These are phyloP conservation scores for Penicillium freii DNA, from an alignment of 2,329 filamentous ascomycete species.

Conservation along the genomic window DNA sequence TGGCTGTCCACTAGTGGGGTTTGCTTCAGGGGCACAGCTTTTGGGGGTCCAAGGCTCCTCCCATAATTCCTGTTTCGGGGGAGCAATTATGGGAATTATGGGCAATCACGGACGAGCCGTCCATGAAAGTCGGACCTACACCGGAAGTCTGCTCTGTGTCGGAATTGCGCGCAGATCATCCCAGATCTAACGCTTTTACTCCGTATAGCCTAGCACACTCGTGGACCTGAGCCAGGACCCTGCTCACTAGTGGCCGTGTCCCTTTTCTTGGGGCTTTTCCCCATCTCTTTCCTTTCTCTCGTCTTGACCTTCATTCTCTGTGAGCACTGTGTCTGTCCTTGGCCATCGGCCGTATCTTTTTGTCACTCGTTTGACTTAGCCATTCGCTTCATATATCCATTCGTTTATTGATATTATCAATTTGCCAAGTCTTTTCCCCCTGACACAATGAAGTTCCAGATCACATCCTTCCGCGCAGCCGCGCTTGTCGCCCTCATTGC, in stretches of 20 bases:
- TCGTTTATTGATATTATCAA: background rate
- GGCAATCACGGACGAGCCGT: slow-evolving; percentile 8
- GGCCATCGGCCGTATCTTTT: slow-evolving; percentile 28
- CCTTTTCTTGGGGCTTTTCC: slow-evolving; percentile 19
- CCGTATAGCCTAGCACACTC: slow-evolving; percentile 14
- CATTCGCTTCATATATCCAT: slow-evolving; percentile 15
- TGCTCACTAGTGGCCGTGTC: background rate
- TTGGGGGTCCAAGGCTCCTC: slow-evolving; percentile 1
- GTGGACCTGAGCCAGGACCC: background rate
- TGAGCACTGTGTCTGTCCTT: slow-evolving; percentile 25
- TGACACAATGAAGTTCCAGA: slow-evolving; percentile 36
- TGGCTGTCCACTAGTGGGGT: slow-evolving; percentile 13
- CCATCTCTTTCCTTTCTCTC: slow-evolving; percentile 11
- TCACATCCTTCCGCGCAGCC: slow-evolving; percentile 33
- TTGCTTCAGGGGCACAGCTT: slow-evolving; percentile 16
- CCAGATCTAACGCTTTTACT: slow-evolving; percentile 8
- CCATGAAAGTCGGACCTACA: slow-evolving; percentile 2
- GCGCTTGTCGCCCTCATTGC: slow-evolving; percentile 40
- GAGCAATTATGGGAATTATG: slow-evolving; percentile 2
- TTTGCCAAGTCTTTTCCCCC: slow-evolving; percentile 1
- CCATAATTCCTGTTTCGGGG: slow-evolving; percentile 2
- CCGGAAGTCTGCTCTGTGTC: background rate
- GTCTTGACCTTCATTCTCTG: slow-evolving; percentile 24
- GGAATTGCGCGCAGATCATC: slow-evolving; percentile 1
- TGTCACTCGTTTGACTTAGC: slow-evolving; percentile 21